phyloP scores from a whole-genome alignment of 2,329 filamentous ascomycete species.

The Diaporthe sp. region DNA sequence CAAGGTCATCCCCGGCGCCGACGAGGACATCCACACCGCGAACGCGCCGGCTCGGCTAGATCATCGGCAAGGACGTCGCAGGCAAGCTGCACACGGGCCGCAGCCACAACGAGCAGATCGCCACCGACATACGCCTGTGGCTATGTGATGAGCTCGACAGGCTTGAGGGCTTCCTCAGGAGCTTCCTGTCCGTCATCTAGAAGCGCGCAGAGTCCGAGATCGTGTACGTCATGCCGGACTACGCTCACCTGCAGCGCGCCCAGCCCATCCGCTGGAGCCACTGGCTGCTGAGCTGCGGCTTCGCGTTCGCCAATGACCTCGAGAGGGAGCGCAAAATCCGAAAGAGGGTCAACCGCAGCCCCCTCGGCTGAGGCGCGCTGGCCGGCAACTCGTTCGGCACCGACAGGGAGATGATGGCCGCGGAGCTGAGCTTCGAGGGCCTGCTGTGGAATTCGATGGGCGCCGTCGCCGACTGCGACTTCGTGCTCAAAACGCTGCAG shows the following conservation, averaged over 20 bases:
- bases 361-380: constrained; percentile 82
- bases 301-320: constrained; percentile 80
- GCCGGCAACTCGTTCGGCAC: constrained; percentile 88
- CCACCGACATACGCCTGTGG: constrained; percentile 92
- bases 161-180: constrained; percentile 77
- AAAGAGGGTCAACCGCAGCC: constrained; percentile 78
- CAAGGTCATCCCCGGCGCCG: constrained; percentile 63
- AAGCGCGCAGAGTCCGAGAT: constrained; percentile 81
- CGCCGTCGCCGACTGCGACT: constrained; percentile 83
- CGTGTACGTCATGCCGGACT: constrained; percentile 86
- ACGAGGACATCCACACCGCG: constrained; percentile 76
- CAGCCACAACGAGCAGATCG: constrained; percentile 91
- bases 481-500: constrained; percentile 84
- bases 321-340: constrained; percentile 82
- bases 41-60: constrained; percentile 82
- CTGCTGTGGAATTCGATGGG: constrained; percentile 84
- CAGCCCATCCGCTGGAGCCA: constrained; percentile 86
- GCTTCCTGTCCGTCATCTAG: constrained; percentile 78
- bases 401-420: constrained; percentile 82
- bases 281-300: constrained; percentile 83
- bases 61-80: constrained; percentile 87
- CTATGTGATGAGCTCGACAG: constrained; percentile 79
- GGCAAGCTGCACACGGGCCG: constrained; percentile 92
- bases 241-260: constrained; percentile 88
- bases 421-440: constrained; percentile 84